These are phyloP conservation scores for Fragilariopsis cylindrus DNA, from an alignment of 108 stramenopile species.

Conservation along the genomic window DNA sequence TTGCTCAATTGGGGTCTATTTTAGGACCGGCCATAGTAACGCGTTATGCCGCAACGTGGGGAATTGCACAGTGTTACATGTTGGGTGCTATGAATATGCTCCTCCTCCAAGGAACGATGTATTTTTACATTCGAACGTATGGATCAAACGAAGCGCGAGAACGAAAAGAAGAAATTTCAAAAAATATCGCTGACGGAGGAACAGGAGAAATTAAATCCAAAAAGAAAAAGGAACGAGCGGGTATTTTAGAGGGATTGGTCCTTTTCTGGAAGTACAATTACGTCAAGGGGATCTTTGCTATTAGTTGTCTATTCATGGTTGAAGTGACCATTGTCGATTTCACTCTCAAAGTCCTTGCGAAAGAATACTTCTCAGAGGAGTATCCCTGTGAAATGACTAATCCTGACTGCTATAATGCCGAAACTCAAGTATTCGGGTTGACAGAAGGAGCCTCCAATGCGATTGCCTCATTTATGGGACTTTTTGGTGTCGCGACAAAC, in stretches of 20 bases:
- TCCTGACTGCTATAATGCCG: constrained; percentile 66
- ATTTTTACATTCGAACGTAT: constrained; percentile 80
- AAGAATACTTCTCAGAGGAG: constrained; percentile 79
- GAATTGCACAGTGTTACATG: constrained; percentile 76
- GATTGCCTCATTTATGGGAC: constrained; percentile 94
- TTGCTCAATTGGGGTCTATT: constrained; percentile 93
- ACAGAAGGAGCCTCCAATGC: constrained; percentile 72
- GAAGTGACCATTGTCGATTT: constrained; percentile 98
- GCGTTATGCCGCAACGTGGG: constrained; percentile 58
- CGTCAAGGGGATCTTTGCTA: constrained; percentile 96
- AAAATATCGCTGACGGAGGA: constrained; percentile 2
- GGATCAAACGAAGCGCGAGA: constrained; percentile 58
- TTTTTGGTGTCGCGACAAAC: constrained; percentile 97
- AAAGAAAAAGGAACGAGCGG: constrained; percentile 74
- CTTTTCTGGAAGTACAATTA: constrained; percentile 93
- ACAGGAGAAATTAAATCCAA: constrained; percentile 18
- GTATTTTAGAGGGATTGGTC: constrained; percentile 90
- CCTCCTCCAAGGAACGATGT: constrained; percentile 91
- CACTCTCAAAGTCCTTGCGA: constrained; percentile 95
- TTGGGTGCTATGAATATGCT: constrained; percentile 85
- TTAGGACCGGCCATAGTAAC: constrained; percentile 92
- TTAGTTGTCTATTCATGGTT: constrained; percentile 97
- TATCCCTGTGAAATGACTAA: constrained; percentile 82
- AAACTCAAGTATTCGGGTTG: constrained; percentile 68
- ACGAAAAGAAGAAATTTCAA: constrained; percentile 31